Base-by-base conservation (phyloP, 1,284 basidiomycete species). In the Sphaerobolus stellatus region DNA sequence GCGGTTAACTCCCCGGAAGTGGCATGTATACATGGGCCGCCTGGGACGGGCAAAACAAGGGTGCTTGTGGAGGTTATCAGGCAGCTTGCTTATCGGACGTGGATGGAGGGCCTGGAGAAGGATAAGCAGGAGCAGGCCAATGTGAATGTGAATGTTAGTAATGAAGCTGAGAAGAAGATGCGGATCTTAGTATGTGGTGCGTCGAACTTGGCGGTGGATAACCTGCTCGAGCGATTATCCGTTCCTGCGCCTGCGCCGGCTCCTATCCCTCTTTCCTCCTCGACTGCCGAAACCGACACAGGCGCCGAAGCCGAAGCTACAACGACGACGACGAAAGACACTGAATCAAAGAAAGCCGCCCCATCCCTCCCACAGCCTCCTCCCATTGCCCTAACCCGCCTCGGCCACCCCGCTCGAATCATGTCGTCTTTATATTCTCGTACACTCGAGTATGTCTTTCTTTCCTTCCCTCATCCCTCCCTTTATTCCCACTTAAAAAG, bases 1-100 rank as follows among this genome's bases (percentile, higher is more conserved):
- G 85, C 86, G 4, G 68, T 95, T 2, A 78, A 80, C 56, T 81
- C 86, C 0, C 76, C 82, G 1, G 88, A 94, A 65, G 79, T 98
- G 0, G 90, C 91, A 0, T 92, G 94, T 60, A 94, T 99, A n/a
- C 95, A 98, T 66, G 95, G 96, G 0, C 96, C 96, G 5, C 95
- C 96, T 56, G 95, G 88, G 31, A 94, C 93, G 0, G 94, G 94
- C 5, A 97, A 97, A 74, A 97, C 94, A 0, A 90, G 93, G 61
- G 95, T 94, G 0, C 77, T 97, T 9, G 86, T 96, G 34, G 94
- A 97, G 67, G 81, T 95, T 50, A 91, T 96, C 56, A 84, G 90
- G 29, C 94, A 97, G 65, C 72, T 94, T 11, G 85, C 90, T 0
- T 74, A 66, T 11, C 41, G 57, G 13, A 33, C 29, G 3, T 28